Percentiles rank a stretch among this genome's conserved stretches.
These are phyloP conservation scores for Tephrocybe sp. DNA, from an alignment of 768 basidiomycete genomes.

Conservation along the genomic window DNA sequence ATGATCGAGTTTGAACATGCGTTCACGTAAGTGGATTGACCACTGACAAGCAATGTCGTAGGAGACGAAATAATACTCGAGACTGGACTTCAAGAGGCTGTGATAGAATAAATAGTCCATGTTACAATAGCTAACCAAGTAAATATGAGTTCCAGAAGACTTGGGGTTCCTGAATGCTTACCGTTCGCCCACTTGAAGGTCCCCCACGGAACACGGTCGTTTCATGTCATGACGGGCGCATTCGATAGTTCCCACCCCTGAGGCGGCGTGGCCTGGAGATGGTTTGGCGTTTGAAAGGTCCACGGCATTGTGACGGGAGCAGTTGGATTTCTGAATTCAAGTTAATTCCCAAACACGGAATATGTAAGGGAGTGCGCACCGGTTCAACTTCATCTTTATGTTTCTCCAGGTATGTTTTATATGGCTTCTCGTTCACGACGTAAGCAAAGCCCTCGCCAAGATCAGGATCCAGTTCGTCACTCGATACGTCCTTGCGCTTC, in stretches of 20 bases:
- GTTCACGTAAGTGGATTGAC: no score
- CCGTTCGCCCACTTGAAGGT: slow-evolving; percentile 32
- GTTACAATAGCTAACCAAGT: no score
- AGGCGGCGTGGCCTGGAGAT: slow-evolving; percentile 19
- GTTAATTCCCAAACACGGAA: neutral
- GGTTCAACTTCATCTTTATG: slow-evolving; percentile 19
- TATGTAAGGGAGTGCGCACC: slow-evolving; percentile 9
- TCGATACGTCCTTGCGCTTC: slow-evolving; percentile 24
- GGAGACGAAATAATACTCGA: no score
- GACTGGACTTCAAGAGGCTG: no score
- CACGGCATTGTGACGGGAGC: slow-evolving; percentile 27
- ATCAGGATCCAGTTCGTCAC: slow-evolving; percentile 24
- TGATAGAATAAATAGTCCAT: no score
- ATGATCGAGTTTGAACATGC: no score
- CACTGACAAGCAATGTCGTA: no score
- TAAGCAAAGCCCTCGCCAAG: slow-evolving; percentile 27
- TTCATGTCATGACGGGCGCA: slow-evolving; percentile 31
- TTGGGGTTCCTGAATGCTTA: no score
- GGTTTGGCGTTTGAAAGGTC: slow-evolving; percentile 19
- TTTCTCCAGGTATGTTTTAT: slow-evolving; percentile 21
- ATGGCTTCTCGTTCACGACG: slow-evolving; percentile 23
- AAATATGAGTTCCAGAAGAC: no score
- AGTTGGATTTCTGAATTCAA: slow-evolving; percentile 24
- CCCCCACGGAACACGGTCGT: slow-evolving; percentile 22
- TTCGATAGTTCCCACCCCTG: slow-evolving; percentile 24